These are phyloP conservation scores for Aspergillus alliaceus DNA, from an alignment of 2,329 filamentous ascomycete species.

Conservation along the genomic window DNA sequence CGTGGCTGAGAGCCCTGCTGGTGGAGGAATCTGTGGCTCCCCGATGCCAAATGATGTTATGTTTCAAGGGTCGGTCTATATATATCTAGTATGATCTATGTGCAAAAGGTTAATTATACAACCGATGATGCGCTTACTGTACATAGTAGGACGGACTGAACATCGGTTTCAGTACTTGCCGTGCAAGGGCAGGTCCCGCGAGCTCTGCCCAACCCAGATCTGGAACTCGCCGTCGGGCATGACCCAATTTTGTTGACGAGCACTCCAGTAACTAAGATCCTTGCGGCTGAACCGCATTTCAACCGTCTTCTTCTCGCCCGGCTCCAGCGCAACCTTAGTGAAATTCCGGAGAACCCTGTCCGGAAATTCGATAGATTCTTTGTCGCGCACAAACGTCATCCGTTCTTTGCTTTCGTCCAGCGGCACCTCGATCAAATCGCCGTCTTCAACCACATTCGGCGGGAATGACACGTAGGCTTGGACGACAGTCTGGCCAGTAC, in stretches of 20 bases:
- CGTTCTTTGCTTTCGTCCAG: background rate
- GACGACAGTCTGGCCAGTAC: slow-evolving; percentile 52
- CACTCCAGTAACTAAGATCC: slow-evolving; percentile 74
- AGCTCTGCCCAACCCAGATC: slow-evolving; percentile 39
- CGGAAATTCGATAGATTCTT: slow-evolving; percentile 62
- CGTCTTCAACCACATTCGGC: slow-evolving; percentile 29
- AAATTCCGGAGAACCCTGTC: slow-evolving; percentile 66
- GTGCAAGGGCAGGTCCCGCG: slow-evolving; percentile 31
- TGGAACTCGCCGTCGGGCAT: slow-evolving; percentile 48
- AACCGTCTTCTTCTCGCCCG: slow-evolving; percentile 55
- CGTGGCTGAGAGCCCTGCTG: background rate
- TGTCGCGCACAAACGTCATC: slow-evolving; percentile 18
- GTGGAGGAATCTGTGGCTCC: background rate
- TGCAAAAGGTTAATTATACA: background rate
- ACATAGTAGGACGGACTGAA: background rate
- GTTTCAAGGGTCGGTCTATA: background rate
- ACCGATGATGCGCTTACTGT: background rate
- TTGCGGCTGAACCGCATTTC: slow-evolving; percentile 63
- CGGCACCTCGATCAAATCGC: slow-evolving; percentile 12
- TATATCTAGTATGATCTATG: background rate
- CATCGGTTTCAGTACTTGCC: slow-evolving; percentile 1
- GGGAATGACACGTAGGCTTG: slow-evolving; percentile 70
- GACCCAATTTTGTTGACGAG: slow-evolving; percentile 67
- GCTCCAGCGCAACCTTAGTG: slow-evolving; percentile 63
- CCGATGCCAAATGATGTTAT: background rate